Base-by-base conservation (phyloP, 305 asterid genomes). In the Fraxinus ornus region DNA sequence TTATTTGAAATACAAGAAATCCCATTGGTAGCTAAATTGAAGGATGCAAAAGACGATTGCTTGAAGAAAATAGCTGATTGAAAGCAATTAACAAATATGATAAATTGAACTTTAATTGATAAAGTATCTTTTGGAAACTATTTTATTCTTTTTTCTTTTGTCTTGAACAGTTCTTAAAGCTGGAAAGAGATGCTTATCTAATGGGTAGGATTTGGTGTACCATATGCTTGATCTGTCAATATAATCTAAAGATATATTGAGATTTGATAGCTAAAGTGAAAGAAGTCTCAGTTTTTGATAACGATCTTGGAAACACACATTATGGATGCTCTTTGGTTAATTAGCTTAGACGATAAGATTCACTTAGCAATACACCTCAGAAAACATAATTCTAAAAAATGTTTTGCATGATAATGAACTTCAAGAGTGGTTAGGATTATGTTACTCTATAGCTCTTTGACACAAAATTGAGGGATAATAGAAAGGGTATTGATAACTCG, bases 11-110 rank as follows among this genome's bases (percentile, higher is more conserved):
- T 55, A 55, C 64, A 55, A 55, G 21, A 49, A 49, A 49, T 15
- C 21, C 21, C 60, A 49, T 49, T 49, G 64, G 22, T 52, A 52
- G 64, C 64, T 52, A 64, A 78, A 66, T 55, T 78, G 30, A 17
- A 60, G 78, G n/a, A 41, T 83, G 76, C 26, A 35, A 62, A 76
- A 24, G 35, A 30, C 73, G 64, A 78, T 57, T 79, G 83, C 73
- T 84, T 30, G 47, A 33, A 62, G 44, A 21, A 10, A 49, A 75
- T 36, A 64, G 66, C 49, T 72, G 83, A 55, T 64, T 24, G 73
- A 57, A 57, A 57, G 68, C 68, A 57, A 57, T 57, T 21, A 57
- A 19, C 60, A 15, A 30, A 75, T 62, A 5, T 7, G 70, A 9
- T 57, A 57, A 36, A 24, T 57, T 78, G 12, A 8, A 26, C 52